Percentiles rank a stretch among this genome's conserved stretches.
Conservation (phyloP, 192 early-diverging fungal species). For the Backusella psychrophila region DNA sequence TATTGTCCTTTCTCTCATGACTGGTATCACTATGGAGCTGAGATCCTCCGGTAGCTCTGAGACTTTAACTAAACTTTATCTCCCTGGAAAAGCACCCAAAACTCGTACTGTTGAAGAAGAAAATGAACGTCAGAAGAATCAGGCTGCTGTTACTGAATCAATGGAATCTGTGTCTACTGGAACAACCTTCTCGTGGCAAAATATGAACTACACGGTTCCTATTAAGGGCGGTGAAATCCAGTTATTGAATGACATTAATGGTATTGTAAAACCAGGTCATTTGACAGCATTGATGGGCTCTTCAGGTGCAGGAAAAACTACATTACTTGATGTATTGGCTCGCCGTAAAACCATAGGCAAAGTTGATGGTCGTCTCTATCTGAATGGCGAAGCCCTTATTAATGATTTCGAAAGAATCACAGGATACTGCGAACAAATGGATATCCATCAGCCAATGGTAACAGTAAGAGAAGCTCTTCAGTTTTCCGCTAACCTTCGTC, state of each 20-base stretch:
- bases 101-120: constrained; percentile 24
- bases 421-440: constrained; percentile 85
- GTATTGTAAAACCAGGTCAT: constrained; percentile 70
- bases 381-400: constrained; percentile 59
- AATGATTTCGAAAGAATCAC: constrained; percentile 68
- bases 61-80: constrained; percentile 48
- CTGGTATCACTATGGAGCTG: constrained; percentile 53
- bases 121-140: constrained; percentile 29
- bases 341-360: constrained; percentile 71
- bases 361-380: constrained; percentile 61
- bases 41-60: constrained; percentile 36
- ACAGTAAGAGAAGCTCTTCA: constrained; percentile 80
- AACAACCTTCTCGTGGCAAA: constrained; percentile 58
- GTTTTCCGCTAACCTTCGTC: constrained; percentile 74
- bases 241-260: constrained; percentile 65
- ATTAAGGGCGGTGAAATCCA: constrained; percentile 60
- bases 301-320: constrained; percentile 76
- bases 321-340: constrained; percentile 69
- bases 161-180: constrained; percentile 38
- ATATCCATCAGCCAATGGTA: constrained; percentile 67
- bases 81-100: constrained; percentile 34
- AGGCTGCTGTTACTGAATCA: constrained; percentile 31
- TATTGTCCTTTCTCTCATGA: constrained; percentile 37
- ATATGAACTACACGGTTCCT: constrained; percentile 72
- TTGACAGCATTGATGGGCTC: constrained; percentile 79